These are phyloP conservation scores for Pseudopithomyces maydicus DNA, from an alignment of 2,329 filamentous ascomycete genomes.

Conservation along the genomic window DNA sequence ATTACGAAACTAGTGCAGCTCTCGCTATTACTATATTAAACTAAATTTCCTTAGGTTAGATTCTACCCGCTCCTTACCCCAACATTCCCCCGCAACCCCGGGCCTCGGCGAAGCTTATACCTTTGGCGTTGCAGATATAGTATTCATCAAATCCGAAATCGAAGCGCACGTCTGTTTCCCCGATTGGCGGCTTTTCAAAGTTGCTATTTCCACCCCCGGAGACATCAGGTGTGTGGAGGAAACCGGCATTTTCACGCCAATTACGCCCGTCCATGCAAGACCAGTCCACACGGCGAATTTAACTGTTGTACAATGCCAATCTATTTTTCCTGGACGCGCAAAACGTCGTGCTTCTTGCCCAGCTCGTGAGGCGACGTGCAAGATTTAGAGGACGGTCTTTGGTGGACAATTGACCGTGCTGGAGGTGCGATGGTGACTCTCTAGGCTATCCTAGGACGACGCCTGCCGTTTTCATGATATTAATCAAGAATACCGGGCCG, in stretches of 20 bases:
- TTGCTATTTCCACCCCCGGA: neutral
- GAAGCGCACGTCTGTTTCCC: neutral
- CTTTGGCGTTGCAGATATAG: slow-evolving; percentile 2
- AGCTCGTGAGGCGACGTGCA: neutral
- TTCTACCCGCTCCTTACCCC: neutral
- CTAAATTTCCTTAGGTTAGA: neutral
- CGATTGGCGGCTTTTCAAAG: slow-evolving; percentile 5
- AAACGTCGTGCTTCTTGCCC: neutral
- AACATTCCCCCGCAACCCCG: neutral
- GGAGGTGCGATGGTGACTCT: neutral
- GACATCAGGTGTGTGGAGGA: neutral
- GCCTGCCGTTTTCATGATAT: neutral
- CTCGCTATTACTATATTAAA: neutral
- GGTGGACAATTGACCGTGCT: slow-evolving; percentile 4
- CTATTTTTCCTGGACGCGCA: neutral
- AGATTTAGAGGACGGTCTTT: neutral
- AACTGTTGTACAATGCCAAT: neutral
- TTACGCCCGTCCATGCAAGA: neutral
- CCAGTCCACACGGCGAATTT: slow-evolving; percentile 1
- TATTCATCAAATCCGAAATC: neutral
- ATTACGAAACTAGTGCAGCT: neutral
- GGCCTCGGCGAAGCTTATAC: neutral
- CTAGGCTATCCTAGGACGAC: neutral
- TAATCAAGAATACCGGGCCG: neutral
- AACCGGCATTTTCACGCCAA: neutral